Conservation (phyloP, 257 asterid species). For the Buddleja alternifolia region DNA sequence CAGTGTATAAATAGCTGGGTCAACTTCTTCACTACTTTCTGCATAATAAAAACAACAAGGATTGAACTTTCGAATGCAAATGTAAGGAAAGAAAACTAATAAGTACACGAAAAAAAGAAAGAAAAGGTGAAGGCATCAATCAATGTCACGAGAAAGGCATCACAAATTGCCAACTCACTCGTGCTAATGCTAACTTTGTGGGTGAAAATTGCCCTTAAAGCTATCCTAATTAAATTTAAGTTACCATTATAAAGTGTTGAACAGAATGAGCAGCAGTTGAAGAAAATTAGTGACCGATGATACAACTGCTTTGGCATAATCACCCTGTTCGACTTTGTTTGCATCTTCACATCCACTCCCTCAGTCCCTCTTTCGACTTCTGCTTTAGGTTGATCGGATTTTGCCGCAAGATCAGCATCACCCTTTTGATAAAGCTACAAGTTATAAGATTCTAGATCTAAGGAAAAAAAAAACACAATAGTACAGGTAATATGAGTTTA, state of each 20-base stretch:
- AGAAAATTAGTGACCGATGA: too few relatives aligned
- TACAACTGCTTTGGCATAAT: too few relatives aligned
- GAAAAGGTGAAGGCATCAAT: slow-evolving; percentile 30
- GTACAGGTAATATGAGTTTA: too few relatives aligned
- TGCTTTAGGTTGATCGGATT: too few relatives aligned
- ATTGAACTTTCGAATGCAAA: slow-evolving; percentile 23
- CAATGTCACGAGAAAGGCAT: slow-evolving; percentile 73
- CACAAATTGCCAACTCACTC: slow-evolving; percentile 51
- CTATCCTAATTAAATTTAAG: slow-evolving; percentile 23
- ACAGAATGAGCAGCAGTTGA: too few relatives aligned
- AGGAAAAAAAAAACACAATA: too few relatives aligned
- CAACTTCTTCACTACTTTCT: slow-evolving; percentile 50
- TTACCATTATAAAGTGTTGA: slow-evolving; percentile 23
- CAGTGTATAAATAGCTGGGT: slow-evolving; percentile 39
- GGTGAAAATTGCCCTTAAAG: slow-evolving; percentile 29
- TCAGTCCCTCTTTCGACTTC: too few relatives aligned
- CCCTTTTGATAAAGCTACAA: too few relatives aligned
- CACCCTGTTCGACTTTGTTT: too few relatives aligned
- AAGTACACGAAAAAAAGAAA: slow-evolving; percentile 22
- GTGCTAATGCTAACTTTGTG: slow-evolving; percentile 34
- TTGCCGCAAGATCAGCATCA: too few relatives aligned
- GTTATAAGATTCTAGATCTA: too few relatives aligned
- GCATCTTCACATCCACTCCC: too few relatives aligned
- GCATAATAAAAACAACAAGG: slow-evolving; percentile 38
- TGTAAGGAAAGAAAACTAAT: slow-evolving; percentile 5